These are phyloP conservation scores for Megacollybia marginata DNA, from an alignment of 768 basidiomycete genomes.

Conservation along the genomic window DNA sequence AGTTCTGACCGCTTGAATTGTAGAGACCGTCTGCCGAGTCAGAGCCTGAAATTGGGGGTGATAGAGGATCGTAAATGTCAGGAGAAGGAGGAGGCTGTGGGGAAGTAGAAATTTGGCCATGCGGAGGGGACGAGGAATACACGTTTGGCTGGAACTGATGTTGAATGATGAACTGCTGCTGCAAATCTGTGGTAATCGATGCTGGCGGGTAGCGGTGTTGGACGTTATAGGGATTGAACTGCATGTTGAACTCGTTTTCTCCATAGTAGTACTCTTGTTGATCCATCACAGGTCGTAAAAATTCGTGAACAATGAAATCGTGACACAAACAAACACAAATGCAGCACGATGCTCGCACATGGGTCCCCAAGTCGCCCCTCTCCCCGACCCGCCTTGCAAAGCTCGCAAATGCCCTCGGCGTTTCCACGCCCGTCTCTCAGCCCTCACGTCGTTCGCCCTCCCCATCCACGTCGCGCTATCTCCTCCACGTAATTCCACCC, in stretches of 20 bases:
- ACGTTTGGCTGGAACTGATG: conserved; percentile 60
- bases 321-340: conserved; percentile 26
- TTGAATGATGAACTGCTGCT: conserved; percentile 40
- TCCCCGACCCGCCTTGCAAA: conserved; percentile 74
- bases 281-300: conserved; percentile 23
- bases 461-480: conserved; percentile 57
- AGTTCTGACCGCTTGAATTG: conserved; percentile 73
- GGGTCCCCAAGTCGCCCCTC: conserved; percentile 58
- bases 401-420: conserved; percentile 80
- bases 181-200: conserved; percentile 57
- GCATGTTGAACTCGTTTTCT: conserved; percentile 39
- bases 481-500: conserved; percentile 84
- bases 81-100: conserved; percentile 72
- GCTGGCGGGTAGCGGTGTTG: conserved; percentile 46
- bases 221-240: conserved; percentile 44
- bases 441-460: conserved; percentile 40
- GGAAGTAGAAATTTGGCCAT: conserved; percentile 59
- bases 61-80: conserved; percentile 78
- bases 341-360: conserved; percentile 2
- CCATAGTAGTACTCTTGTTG: conserved; percentile 35
- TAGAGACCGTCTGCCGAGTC: conserved; percentile 80
- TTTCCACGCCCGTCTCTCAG: conserved; percentile 46
- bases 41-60: conserved; percentile 83
- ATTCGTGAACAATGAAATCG: conserved; percentile 24
- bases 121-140: conserved; percentile 55